Conservation (phyloP, 2,329 filamentous ascomycete species). For the Huntiella decipiens region DNA sequence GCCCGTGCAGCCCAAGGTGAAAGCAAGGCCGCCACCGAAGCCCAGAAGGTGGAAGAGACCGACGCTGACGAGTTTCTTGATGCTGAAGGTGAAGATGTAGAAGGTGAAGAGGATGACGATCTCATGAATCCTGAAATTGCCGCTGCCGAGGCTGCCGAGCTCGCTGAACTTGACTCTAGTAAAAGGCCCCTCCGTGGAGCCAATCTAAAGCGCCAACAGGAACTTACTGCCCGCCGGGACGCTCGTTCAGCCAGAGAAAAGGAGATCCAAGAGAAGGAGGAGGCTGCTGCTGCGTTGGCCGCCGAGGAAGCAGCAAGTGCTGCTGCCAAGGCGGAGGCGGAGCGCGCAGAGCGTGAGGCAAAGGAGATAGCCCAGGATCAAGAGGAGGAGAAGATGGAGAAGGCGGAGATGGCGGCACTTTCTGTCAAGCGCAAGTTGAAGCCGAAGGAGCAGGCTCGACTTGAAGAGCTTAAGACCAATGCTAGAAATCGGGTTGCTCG, state of each 20-base stretch:
- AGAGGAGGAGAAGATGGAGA: conserved; percentile 2
- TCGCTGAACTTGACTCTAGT: conserved; percentile 19
- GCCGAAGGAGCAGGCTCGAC: conserved; percentile 4
- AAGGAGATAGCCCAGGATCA: not conserved
- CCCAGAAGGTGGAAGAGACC: not conserved
- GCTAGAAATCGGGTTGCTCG: conserved; percentile 9
- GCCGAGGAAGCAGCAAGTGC: conserved; percentile 18
- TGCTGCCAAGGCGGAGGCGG: conserved; percentile 16
- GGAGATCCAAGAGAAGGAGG: not conserved
- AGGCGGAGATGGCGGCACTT: conserved; percentile 1
- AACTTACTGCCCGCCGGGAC: conserved; percentile 6
- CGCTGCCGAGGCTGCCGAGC: conserved; percentile 20
- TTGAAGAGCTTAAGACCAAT: conserved; percentile 15
- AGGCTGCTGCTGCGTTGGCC: conserved; percentile 13
- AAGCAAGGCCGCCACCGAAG: conserved; percentile 11
- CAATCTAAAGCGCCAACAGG: conserved; percentile 1
- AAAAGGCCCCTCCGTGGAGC: conserved; percentile 4
- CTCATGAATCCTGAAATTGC: not conserved
- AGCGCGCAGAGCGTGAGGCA: conserved; percentile 11
- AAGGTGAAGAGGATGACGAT: conserved; percentile 4
- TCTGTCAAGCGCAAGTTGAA: conserved; percentile 7
- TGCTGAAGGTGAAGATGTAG: conserved; percentile 1
- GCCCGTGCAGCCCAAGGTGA: conserved; percentile 19
- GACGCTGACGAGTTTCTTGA: conserved; percentile 6
- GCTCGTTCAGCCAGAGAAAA: conserved; percentile 16